Percentiles rank a stretch among this genome's conserved stretches.
phyloP scores from a whole-genome alignment of 2,329 filamentous ascomycete species.

The Drechmeria coniospora region DNA sequence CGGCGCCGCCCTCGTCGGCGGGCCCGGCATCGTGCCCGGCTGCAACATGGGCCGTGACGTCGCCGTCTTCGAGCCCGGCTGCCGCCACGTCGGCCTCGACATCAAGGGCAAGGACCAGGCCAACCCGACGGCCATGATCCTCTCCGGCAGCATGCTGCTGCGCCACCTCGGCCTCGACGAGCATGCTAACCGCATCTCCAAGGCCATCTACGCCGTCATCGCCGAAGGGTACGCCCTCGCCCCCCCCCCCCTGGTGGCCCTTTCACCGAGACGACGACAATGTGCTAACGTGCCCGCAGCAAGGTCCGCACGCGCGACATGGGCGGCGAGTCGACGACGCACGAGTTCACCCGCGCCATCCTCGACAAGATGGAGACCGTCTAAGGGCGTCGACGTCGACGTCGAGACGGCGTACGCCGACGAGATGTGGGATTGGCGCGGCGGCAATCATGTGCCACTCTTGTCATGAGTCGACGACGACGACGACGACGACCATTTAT shows the following conservation, averaged over 20 bases:
- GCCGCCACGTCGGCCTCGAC: slow-evolving; percentile 96
- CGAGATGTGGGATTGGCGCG: too few species aligned
- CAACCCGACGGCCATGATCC: slow-evolving; percentile 90
- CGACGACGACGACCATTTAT: too few species aligned
- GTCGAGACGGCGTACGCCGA: background rate
- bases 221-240: slow-evolving; percentile 58
- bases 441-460: too few species aligned
- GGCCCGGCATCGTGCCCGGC: slow-evolving; percentile 89
- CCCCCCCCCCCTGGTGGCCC: background rate
- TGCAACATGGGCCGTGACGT: slow-evolving; percentile 99
- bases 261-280: background rate
- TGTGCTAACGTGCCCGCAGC: slow-evolving; percentile 38
- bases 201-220: slow-evolving; percentile 64
- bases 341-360: slow-evolving; percentile 90
- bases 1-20: slow-evolving; percentile 89
- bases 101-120: slow-evolving; percentile 99
- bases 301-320: slow-evolving; percentile 86
- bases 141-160: slow-evolving; percentile 93
- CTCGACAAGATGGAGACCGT: slow-evolving; percentile 85
- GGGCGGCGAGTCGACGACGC: slow-evolving; percentile 78
- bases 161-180: slow-evolving; percentile 94
- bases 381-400: slow-evolving; percentile 24
- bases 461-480: too few species aligned
- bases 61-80: slow-evolving; percentile 96
- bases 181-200: slow-evolving; percentile 95